Percentiles rank a stretch among this genome's conserved stretches.
phyloP scores from a whole-genome alignment of 2,329 filamentous ascomycete genomes.

The Epichloe gansuensis region DNA sequence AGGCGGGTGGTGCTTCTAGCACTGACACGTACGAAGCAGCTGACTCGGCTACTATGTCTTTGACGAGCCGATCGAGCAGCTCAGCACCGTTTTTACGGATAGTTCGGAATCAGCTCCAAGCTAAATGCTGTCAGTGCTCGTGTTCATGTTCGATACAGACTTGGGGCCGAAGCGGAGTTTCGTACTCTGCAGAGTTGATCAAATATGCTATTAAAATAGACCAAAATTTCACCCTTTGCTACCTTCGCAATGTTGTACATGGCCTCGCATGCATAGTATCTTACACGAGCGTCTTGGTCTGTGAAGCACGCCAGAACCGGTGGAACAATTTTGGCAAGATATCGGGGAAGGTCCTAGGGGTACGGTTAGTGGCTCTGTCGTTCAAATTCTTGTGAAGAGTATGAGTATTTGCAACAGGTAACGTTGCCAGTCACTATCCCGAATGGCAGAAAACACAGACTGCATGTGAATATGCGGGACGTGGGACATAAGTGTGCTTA shows the following conservation, averaged over 20 bases:
- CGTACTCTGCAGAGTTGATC: slow-evolving; percentile 88
- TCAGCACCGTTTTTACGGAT: slow-evolving; percentile 95
- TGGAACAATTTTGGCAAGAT: slow-evolving; percentile 86
- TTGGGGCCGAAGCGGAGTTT: not conserved
- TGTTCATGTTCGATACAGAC: not conserved
- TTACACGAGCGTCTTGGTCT: slow-evolving; percentile 91
- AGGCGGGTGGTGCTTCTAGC: slow-evolving; percentile 47
- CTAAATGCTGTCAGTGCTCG: slow-evolving; percentile 30
- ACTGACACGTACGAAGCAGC: slow-evolving; percentile 91
- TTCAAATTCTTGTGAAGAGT: not conserved
- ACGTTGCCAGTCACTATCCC: not conserved
- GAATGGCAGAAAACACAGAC: not conserved
- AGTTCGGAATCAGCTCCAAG: slow-evolving; percentile 91
- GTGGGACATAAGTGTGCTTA: not conserved
- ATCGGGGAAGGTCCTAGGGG: slow-evolving; percentile 73
- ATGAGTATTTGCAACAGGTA: not conserved
- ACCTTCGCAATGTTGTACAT: slow-evolving; percentile 99
- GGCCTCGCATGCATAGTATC: slow-evolving; percentile 97
- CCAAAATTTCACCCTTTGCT: slow-evolving; percentile 89
- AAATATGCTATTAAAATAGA: slow-evolving; percentile 98
- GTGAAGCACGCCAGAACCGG: slow-evolving; percentile 95
- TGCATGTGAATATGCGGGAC: not conserved
- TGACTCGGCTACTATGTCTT: slow-evolving; percentile 92
- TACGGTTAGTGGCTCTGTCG: not conserved
- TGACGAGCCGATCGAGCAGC: slow-evolving; percentile 83